A percentile compares a stretch with the other conserved stretches of the same genome.
Conservation (phyloP, 2,329 filamentous ascomycete species). For the Calonectria leucothoes region DNA sequence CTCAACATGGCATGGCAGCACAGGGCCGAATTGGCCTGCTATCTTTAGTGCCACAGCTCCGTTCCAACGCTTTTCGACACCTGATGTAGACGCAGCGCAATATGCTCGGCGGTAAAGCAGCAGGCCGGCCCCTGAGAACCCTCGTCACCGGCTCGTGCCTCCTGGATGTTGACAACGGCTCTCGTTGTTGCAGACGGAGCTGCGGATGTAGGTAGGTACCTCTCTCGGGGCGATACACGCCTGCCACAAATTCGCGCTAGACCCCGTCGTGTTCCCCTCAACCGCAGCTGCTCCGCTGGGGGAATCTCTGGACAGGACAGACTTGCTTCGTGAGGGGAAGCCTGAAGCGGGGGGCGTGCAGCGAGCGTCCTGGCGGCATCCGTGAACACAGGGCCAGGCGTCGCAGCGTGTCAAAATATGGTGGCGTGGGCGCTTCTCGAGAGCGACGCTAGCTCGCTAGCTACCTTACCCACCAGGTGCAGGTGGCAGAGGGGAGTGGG, state of each 20-base stretch:
- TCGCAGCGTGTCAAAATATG: conserved; percentile 1
- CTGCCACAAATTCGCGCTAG: conserved; percentile 36
- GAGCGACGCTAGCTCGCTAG: background rate
- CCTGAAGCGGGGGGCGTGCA: conserved; percentile 28
- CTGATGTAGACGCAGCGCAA: background rate
- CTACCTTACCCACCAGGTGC: background rate
- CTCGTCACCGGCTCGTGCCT: background rate
- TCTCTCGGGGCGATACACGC: conserved; percentile 34
- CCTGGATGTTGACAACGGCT: conserved; percentile 10
- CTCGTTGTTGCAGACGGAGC: conserved; percentile 9
- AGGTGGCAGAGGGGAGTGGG: background rate
- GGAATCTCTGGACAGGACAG: background rate
- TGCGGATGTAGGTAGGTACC: conserved; percentile 41
- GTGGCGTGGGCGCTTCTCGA: background rate
- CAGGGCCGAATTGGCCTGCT: conserved; percentile 10
- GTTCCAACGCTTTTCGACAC: background rate
- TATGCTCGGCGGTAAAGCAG: background rate
- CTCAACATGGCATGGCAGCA: background rate
- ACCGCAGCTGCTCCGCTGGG: conserved; percentile 23
- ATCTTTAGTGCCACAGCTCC: conserved; percentile 12
- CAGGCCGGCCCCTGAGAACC: background rate
- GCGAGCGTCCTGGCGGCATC: background rate
- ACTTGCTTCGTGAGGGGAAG: conserved; percentile 36
- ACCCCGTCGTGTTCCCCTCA: conserved; percentile 11
- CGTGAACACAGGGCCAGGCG: background rate